Evolutionary conservation across 2,329 filamentous ascomycete genomes (phyloP).

Genomic region (Calonectria pseudoreteaudii): DNA sequence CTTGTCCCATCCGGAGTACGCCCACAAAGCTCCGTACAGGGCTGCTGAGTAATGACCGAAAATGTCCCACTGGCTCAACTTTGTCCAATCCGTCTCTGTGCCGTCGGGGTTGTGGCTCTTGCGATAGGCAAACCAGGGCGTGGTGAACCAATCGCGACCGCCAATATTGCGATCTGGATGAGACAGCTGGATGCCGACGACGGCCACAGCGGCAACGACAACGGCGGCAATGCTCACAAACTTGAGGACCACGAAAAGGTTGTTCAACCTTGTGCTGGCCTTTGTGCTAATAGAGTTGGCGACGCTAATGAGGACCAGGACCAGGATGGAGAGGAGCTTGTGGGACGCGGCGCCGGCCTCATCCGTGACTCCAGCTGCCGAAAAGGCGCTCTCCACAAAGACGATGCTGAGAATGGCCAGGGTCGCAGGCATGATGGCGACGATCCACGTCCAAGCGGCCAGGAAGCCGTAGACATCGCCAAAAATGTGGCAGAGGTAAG

Average conservation of each 20-base stretch:
- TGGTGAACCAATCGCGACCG: conserved; percentile 63
- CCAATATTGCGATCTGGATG: conserved; percentile 54
- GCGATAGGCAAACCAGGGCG: conserved; percentile 67
- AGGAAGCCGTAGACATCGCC: conserved; percentile 72
- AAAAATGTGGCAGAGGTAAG: conserved; percentile 71
- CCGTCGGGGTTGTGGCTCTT: conserved; percentile 63
- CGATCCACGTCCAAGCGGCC: conserved; percentile 74
- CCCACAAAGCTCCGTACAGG: conserved; percentile 72
- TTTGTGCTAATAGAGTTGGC: conserved; percentile 69
- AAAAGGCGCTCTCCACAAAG: conserved; percentile 71
- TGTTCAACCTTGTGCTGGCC: conserved; percentile 66
- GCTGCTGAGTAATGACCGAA: conserved; percentile 71
- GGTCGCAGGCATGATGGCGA: conserved; percentile 73
- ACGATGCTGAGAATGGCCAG: conserved; percentile 74
- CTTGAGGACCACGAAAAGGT: conserved; percentile 67
- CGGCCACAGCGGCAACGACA: conserved; percentile 61
- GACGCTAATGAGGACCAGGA: conserved; percentile 59
- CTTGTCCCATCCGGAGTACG: conserved; percentile 76
- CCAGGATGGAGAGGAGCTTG: conserved; percentile 63
- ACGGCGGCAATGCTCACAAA: conserved; percentile 62
- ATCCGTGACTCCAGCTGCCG: conserved; percentile 60
- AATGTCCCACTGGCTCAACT: conserved; percentile 66
- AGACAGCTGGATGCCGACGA: conserved; percentile 55
- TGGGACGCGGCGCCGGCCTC: conserved; percentile 56
- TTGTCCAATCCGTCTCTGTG: conserved; percentile 59